Conservation (phyloP, 1,139 yeast genomes). For the Schizosaccharomyces versatilis region DNA sequence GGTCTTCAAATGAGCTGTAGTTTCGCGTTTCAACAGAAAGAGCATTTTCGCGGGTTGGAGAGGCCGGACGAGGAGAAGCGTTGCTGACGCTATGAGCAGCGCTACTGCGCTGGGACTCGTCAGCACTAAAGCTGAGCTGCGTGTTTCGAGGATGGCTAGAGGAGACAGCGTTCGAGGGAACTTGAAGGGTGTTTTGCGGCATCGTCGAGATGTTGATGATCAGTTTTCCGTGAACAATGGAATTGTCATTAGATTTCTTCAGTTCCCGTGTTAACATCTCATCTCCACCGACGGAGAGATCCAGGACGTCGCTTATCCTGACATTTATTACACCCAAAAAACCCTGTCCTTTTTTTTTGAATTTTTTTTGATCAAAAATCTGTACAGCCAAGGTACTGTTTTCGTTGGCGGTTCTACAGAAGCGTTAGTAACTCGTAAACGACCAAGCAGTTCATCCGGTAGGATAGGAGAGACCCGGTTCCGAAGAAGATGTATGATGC, state of each 20-base stretch:
- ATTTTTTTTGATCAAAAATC: conserved; percentile 89
- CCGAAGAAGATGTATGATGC: not conserved
- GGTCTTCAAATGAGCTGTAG: conserved; percentile 86
- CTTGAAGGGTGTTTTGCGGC: conserved; percentile 3
- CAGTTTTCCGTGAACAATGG: conserved; percentile 78
- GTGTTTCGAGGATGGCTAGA: not conserved
- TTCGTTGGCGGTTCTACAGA: conserved; percentile 37
- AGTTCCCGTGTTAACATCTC: conserved; percentile 78
- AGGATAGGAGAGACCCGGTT: not conserved
- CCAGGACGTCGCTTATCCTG: conserved; percentile 72
- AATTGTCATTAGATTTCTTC: conserved; percentile 73
- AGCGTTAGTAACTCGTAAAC: conserved; percentile 1
- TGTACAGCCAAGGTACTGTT: conserved; percentile 78
- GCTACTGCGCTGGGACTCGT: not conserved
- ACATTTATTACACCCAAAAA: conserved; percentile 88
- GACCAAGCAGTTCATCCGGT: not conserved
- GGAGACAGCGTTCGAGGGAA: not conserved
- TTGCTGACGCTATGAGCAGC: not conserved
- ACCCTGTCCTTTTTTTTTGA: conserved; percentile 97
- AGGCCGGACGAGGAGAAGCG: conserved; percentile 5
- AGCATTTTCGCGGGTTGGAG: conserved; percentile 10
- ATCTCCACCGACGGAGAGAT: conserved; percentile 33
- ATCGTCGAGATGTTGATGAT: conserved; percentile 34
- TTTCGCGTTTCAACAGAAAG: conserved; percentile 27
- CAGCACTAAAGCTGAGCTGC: not conserved